Percentiles rank a stretch among this genome's conserved stretches.
phyloP scores from a whole-genome alignment of 1,284 basidiomycete genomes.

The Ganoderma boninense region DNA sequence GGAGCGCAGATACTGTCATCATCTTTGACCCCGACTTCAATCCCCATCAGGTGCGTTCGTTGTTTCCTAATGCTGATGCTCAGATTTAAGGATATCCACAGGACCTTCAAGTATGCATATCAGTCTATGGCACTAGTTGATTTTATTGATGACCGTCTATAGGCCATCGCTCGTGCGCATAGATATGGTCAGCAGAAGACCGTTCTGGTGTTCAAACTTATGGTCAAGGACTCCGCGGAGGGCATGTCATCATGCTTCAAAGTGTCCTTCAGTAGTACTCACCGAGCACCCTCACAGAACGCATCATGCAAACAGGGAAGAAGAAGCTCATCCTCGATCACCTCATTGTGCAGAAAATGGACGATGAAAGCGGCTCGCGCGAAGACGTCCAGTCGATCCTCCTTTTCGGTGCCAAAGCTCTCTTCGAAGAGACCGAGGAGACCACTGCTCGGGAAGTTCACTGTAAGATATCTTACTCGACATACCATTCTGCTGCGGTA shows the following conservation, averaged over 20 bases:
- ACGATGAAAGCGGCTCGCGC: constrained; percentile 75
- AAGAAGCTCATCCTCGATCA: constrained; percentile 93
- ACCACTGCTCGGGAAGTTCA: constrained; percentile 68
- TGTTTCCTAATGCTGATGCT: background rate
- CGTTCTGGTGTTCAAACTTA: constrained; percentile 90
- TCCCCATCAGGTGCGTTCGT: constrained; percentile 79
- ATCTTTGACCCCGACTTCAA: constrained; percentile 96
- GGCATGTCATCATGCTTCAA: constrained; percentile 52
- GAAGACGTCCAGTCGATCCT: constrained; percentile 84
- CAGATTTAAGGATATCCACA: constrained; percentile 31
- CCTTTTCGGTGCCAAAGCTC: constrained; percentile 82
- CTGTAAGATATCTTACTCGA: constrained; percentile 56
- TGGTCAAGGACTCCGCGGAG: constrained; percentile 91
- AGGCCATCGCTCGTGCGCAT: constrained; percentile 93
- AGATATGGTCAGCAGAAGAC: constrained; percentile 85
- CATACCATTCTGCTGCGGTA: background rate
- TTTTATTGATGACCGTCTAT: constrained; percentile 23
- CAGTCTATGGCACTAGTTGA: background rate
- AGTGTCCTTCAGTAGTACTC: constrained; percentile 8
- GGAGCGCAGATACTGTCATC: constrained; percentile 91
- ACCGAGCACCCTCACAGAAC: constrained; percentile 57
- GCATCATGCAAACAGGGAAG: constrained; percentile 88
- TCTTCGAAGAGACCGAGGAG: constrained; percentile 70
- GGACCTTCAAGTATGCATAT: constrained; percentile 70
- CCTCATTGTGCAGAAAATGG: constrained; percentile 93